phyloP scores from a whole-genome alignment of 2,329 filamentous ascomycete genomes.

The Setomelanomma holmii region DNA sequence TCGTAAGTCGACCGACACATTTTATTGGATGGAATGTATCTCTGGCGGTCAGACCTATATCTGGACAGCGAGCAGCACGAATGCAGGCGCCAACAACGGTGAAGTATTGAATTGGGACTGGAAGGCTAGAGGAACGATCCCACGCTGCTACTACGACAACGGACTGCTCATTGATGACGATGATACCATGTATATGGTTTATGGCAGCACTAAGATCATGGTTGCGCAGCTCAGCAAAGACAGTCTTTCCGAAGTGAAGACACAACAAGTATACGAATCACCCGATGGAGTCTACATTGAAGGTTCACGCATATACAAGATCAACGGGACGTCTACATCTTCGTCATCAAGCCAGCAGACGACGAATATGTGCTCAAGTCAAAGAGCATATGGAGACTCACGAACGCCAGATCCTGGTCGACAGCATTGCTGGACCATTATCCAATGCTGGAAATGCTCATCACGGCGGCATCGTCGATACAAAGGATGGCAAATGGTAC shows the following conservation, averaged over 20 bases:
- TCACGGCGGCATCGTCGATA: slow-evolving; percentile 65
- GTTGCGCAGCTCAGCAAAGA: slow-evolving; percentile 61
- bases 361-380: slow-evolving; percentile 60
- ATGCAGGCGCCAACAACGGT: slow-evolving; percentile 43
- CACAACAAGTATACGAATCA: slow-evolving; percentile 53
- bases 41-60: slow-evolving; percentile 59
- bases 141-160: slow-evolving; percentile 64
- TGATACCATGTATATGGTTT: slow-evolving; percentile 66
- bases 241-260: slow-evolving; percentile 55
- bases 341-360: slow-evolving; percentile 56
- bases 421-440: slow-evolving; percentile 54
- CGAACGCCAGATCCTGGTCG: slow-evolving; percentile 53
- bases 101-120: slow-evolving; percentile 48
- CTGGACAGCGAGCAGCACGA: slow-evolving; percentile 57
- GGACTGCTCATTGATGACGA: slow-evolving; percentile 66
- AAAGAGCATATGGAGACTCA: slow-evolving; percentile 61
- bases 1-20: slow-evolving; percentile 56
- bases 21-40: slow-evolving; percentile 66
- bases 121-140: slow-evolving; percentile 48
- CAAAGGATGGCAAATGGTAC: slow-evolving; percentile 62
- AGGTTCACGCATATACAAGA: slow-evolving; percentile 65
- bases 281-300: slow-evolving; percentile 55
- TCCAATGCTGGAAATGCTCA: slow-evolving; percentile 57
- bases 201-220: slow-evolving; percentile 58
- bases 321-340: slow-evolving; percentile 63